Conservation (phyloP, 306 rosid genomes). For the Malus asiatica region DNA sequence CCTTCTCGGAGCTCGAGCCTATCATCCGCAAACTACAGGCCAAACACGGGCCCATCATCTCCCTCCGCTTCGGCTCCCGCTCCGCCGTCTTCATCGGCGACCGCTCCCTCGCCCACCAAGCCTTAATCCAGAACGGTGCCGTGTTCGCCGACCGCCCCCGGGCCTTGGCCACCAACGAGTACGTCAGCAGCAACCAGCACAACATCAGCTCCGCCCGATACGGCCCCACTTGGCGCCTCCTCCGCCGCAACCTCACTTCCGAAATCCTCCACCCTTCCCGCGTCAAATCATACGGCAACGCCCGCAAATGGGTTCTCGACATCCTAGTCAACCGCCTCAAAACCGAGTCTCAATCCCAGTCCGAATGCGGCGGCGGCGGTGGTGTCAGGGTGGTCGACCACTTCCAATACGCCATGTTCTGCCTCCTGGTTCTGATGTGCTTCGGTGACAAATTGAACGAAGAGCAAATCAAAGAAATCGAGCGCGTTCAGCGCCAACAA, state of each 20-base stretch:
- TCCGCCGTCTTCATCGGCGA: slow-evolving; percentile 9
- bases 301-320: slow-evolving; percentile 22
- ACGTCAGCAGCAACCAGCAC: slow-evolving; percentile 11
- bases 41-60: slow-evolving; percentile 19
- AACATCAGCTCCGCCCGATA: slow-evolving; percentile 15
- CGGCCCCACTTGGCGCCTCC: slow-evolving; percentile 28
- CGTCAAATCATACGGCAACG: neutral
- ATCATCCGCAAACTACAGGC: slow-evolving; percentile 15
- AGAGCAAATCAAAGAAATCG: slow-evolving; percentile 4
- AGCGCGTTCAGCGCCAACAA: neutral
- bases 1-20: slow-evolving; percentile 6
- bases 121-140: slow-evolving; percentile 21
- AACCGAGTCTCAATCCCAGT: neutral
- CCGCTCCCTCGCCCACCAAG: slow-evolving; percentile 22
- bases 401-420: slow-evolving; percentile 24
- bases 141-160: slow-evolving; percentile 24
- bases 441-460: slow-evolving; percentile 20
- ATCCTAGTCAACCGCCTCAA: slow-evolving; percentile 9
- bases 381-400: neutral
- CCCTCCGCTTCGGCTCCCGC: slow-evolving; percentile 12
- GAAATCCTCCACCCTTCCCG: slow-evolving; percentile 29
- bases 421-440: slow-evolving; percentile 20
- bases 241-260: slow-evolving; percentile 28
- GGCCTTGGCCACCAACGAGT: neutral
- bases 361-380: neutral